Percentiles rank a stretch among this genome's conserved stretches.
phyloP scores from a whole-genome alignment of 805 yeast species.

The Sugiyamaella mastotermitis region DNA sequence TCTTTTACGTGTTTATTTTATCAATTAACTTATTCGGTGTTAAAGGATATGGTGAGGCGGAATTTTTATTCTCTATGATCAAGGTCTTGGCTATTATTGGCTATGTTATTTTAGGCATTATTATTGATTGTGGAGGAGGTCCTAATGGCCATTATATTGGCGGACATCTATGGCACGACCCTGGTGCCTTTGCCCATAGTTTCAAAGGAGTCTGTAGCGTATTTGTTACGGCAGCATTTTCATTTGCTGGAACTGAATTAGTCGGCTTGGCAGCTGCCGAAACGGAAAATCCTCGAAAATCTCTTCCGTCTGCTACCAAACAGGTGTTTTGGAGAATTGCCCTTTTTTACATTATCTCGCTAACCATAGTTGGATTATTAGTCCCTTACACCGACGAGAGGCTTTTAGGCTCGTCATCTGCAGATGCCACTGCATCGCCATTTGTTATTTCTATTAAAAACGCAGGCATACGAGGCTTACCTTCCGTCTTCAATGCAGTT shows the following conservation, averaged over 20 bases:
- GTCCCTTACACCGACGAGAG: slow-evolving; percentile 55
- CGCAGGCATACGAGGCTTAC: slow-evolving; percentile 62
- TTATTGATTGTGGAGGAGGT: slow-evolving; percentile 46
- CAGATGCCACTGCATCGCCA: slow-evolving; percentile 64
- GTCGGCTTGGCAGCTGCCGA: slow-evolving; percentile 73
- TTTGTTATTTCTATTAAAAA: slow-evolving; percentile 65
- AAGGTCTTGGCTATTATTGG: slow-evolving; percentile 57
- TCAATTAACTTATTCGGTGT: slow-evolving; percentile 51
- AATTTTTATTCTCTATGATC: slow-evolving; percentile 49
- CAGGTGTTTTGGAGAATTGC: slow-evolving; percentile 78
- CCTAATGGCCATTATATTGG: slow-evolving; percentile 35
- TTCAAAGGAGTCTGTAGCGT: slow-evolving; percentile 63
- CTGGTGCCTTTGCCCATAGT: slow-evolving; percentile 53
- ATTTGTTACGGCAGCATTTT: slow-evolving; percentile 66
- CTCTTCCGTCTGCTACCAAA: slow-evolving; percentile 67
- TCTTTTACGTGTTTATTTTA: slow-evolving; percentile 46
- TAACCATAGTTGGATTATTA: slow-evolving; percentile 52
- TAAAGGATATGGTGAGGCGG: slow-evolving; percentile 64
- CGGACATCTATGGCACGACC: slow-evolving; percentile 40
- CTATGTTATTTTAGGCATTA: slow-evolving; percentile 54
- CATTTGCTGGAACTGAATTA: slow-evolving; percentile 72
- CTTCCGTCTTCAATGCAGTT: slow-evolving; percentile 65
- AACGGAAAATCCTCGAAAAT: slow-evolving; percentile 56
- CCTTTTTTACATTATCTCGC: slow-evolving; percentile 56
- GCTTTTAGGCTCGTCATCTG: slow-evolving; percentile 43